Percentiles rank a stretch among this genome's conserved stretches.
Conservation (phyloP, 306 rosid species). For the Quercus parvula region DNA sequence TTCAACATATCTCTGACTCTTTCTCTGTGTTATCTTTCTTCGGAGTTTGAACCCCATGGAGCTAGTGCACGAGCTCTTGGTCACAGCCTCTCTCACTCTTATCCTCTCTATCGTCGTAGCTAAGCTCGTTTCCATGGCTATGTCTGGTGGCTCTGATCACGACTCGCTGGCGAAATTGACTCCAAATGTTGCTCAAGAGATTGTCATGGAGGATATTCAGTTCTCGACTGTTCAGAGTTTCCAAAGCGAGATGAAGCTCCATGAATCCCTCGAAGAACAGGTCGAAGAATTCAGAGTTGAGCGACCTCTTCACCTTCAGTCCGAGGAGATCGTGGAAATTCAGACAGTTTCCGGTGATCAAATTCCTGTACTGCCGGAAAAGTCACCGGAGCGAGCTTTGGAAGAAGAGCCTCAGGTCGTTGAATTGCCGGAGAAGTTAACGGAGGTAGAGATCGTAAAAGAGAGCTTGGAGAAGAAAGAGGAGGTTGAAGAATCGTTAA, state of each 20-base stretch:
- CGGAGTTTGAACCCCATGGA: slow-evolving; percentile 40
- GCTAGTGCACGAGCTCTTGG: slow-evolving; percentile 43
- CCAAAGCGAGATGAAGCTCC: slow-evolving; percentile 28
- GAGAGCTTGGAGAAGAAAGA: not conserved
- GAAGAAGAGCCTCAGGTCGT: not conserved
- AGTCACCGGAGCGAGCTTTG: not conserved
- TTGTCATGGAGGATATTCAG: slow-evolving; percentile 8
- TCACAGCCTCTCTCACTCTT: slow-evolving; percentile 49
- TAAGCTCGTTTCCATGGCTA: slow-evolving; percentile 49
- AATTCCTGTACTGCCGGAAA: not conserved
- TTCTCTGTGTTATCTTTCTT: not conserved
- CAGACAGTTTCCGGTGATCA: not conserved
- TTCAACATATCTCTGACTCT: slow-evolving; percentile 2
- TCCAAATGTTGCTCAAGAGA: slow-evolving; percentile 1
- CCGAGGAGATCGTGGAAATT: slow-evolving; percentile 13
- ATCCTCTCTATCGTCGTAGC: slow-evolving; percentile 52
- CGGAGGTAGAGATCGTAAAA: not conserved
- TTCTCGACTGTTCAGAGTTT: slow-evolving; percentile 26
- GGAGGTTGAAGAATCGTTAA: slow-evolving; percentile 11
- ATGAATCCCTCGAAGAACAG: slow-evolving; percentile 14
- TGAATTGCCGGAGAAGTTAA: not conserved
- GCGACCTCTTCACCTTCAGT: not conserved
- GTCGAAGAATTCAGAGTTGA: slow-evolving; percentile 20
- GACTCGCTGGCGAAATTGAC: not conserved
- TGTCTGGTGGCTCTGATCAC: slow-evolving; percentile 20